Evolutionary conservation across 768 basidiomycete species (phyloP).

Genomic region (Suillus americanus): DNA sequence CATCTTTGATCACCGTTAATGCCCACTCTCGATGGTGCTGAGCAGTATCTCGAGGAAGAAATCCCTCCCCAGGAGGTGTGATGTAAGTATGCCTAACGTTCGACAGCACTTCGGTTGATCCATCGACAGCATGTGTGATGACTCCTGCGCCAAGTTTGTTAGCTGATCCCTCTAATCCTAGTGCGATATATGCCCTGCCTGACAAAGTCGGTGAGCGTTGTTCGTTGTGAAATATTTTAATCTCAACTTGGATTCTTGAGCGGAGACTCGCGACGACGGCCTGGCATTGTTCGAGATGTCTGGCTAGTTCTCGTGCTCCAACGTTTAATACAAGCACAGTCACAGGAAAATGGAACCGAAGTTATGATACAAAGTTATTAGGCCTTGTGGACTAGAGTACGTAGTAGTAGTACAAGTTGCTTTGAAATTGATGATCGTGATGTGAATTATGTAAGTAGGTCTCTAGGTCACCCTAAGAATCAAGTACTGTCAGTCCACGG

Average conservation of each 20-base stretch:
- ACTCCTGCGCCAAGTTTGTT: constrained; percentile 97
- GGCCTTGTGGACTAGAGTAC: too few relatives aligned
- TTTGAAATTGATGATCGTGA: not conserved
- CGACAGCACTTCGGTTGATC: constrained; percentile 75
- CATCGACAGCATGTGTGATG: constrained; percentile 77
- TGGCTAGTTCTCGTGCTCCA: not conserved
- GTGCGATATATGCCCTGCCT: constrained; percentile 78
- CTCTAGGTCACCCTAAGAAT: not conserved
- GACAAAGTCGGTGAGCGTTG: constrained; percentile 10
- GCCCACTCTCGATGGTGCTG: constrained; percentile 95
- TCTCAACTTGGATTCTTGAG: constrained; percentile 36
- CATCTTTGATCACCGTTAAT: constrained; percentile 75
- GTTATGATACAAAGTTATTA: not conserved
- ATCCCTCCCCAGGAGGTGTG: constrained; percentile 97
- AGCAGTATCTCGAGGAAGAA: constrained; percentile 94
- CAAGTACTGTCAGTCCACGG: not conserved
- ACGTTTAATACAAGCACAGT: not conserved
- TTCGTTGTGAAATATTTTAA: constrained; percentile 14
- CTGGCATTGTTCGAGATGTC: constrained; percentile 18
- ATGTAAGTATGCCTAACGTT: constrained; percentile 99
- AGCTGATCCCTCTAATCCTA: constrained; percentile 96
- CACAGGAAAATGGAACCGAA: not conserved
- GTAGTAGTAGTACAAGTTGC: not conserved
- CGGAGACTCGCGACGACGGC: constrained; percentile 20
- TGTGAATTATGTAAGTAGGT: not conserved